Evolutionary conservation across 495 filamentous ascomycete species (phyloP).

Genomic region (Trichoderma asperelloides): DNA sequence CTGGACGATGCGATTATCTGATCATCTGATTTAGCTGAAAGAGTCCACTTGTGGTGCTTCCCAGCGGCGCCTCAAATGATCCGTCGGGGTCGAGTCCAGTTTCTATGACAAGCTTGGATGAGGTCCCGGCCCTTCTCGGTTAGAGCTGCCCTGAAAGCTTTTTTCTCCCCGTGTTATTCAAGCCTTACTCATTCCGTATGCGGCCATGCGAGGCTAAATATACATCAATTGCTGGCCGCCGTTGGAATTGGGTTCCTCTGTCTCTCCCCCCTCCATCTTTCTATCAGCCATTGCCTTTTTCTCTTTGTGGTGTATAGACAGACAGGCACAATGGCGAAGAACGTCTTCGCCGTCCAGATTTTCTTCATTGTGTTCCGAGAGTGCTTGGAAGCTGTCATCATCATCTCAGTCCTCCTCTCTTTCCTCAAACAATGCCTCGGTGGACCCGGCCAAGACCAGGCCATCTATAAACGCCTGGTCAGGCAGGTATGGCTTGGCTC

Average conservation of each 20-base stretch:
- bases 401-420: slow-evolving; percentile 62
- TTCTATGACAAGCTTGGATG: not conserved
- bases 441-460: slow-evolving; percentile 20
- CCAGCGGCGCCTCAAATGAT: not conserved
- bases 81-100: not conserved
- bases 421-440: slow-evolving; percentile 35
- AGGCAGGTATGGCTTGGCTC: slow-evolving; percentile 54
- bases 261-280: slow-evolving; percentile 5
- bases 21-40: slow-evolving; percentile 3
- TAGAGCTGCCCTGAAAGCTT: not conserved
- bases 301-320: not conserved
- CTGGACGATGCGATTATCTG: slow-evolving; percentile 4
- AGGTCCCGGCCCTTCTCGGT: not conserved
- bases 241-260: not conserved
- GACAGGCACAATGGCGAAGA: slow-evolving; percentile 9
- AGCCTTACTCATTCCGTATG: not conserved
- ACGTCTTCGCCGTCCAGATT: slow-evolving; percentile 22
- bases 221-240: not conserved
- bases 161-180: not conserved
- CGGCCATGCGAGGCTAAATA: not conserved
- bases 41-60: not conserved
- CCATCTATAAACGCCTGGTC: slow-evolving; percentile 45
- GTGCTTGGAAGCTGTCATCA: slow-evolving; percentile 57
- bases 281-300: not conserved
- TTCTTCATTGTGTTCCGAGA: slow-evolving; percentile 72